These are phyloP conservation scores for Podaxis sp. DNA, from an alignment of 768 basidiomycete species.

Conservation along the genomic window DNA sequence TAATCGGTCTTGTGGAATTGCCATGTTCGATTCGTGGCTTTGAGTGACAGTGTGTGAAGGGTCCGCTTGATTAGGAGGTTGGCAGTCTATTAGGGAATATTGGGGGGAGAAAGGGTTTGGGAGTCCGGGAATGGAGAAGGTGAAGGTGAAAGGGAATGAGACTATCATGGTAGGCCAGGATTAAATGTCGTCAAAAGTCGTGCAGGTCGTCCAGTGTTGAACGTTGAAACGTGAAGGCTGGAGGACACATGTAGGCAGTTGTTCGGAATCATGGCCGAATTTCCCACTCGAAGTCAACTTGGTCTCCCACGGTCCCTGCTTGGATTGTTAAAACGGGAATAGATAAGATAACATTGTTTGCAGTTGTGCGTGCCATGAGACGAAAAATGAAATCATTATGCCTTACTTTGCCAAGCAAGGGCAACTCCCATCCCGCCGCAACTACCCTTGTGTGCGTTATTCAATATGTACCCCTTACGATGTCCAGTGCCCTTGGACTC, in stretches of 20 bases:
- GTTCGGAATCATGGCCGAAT: not conserved
- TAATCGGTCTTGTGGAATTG: slow-evolving; percentile 16
- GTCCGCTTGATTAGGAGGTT: slow-evolving; percentile 12
- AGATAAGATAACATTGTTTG: no score
- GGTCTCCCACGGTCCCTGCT: no score
- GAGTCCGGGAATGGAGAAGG: slow-evolving; percentile 57
- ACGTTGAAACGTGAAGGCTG: no score
- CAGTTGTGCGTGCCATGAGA: no score
- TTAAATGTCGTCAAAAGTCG: slow-evolving; percentile 13
- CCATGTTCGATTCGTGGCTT: slow-evolving; percentile 8
- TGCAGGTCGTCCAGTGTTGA: not conserved
- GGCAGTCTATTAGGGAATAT: slow-evolving; percentile 14
- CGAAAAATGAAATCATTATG: no score
- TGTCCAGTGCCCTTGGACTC: no score
- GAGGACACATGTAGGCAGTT: not conserved
- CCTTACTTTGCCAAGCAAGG: no score
- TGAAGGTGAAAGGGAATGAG: slow-evolving; percentile 71
- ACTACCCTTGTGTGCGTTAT: no score
- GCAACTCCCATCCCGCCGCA: no score
- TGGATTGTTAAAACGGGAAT: no score
- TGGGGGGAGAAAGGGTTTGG: slow-evolving; percentile 52
- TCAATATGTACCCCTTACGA: no score
- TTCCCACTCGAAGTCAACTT: no score
- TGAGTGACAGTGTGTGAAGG: slow-evolving; percentile 8
- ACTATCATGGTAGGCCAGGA: slow-evolving; percentile 9